Base-by-base conservation (phyloP, 257 asterid species). In the Lycium barbarum region DNA sequence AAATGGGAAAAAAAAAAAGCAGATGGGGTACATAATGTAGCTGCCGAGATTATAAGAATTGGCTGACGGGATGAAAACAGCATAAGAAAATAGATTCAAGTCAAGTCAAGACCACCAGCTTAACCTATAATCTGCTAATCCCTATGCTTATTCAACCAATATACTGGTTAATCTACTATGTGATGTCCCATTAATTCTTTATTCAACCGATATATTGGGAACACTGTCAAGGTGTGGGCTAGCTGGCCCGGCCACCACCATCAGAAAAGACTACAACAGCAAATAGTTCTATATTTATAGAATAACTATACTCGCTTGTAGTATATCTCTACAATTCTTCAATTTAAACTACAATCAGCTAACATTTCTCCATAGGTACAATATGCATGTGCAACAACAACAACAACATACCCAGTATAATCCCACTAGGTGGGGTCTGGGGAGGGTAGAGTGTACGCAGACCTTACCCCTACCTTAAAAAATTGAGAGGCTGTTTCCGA, bases 41-140 rank as follows among this genome's bases (percentile, higher is more conserved):
- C 82, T 51, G 17, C 61, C 22, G 2, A 76, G 81, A 51, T 74
- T 74, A 53, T 45, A 12, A 14, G 20, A 74, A 74, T 22, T 49
- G 81, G 63, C 22, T 74, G 81, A 49, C 12, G 9, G 63, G 8
- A 40, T 76, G 45, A 22, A 38, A 74, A 71, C 7, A 74, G 59
- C 59, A 45, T 45, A n/a, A 10, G 6, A 73, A 26, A 76, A 76
- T 13, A 76, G 26, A 76, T 76, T 26, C 7, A 76, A 26, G 43
- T 73, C 20, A 9, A n/a, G n/a, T 26, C 81, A 12, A 74, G 62
- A 53, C 20, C 63, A 76, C 81, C 81, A 49, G 17, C 81, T 74
- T 22, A 45, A 72, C 80, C 80, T 72, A 72, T 72, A 3, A 71
- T n/a, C 18, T 72, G 57, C 58, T 72, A 73, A 15, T 20, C 20